These are phyloP conservation scores for sunflower (Helianthus annuus) DNA, from an alignment of 129 eudicot species.

Conservation along the genomic window HanXRQr2.0-SUNRISE NC_035442.2:117019625-117020124, in stretches of 20 bases:
- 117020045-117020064: constrained; percentile 39
- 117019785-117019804: constrained; percentile 43
- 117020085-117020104: constrained; percentile 49
- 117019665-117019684: constrained; percentile 36
- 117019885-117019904: constrained; percentile 31
- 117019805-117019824: constrained; percentile 43
- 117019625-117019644: constrained; percentile 48
- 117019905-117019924: constrained; percentile 36
- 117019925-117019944: constrained; percentile 39
- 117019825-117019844: constrained; percentile 46
- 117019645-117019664: constrained; percentile 41
- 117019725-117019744: constrained; percentile 40
- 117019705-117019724: constrained; percentile 34
- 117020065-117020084: constrained; percentile 43
- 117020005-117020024: constrained; percentile 36
- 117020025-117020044: constrained; percentile 43
- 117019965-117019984: constrained; percentile 41
- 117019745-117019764: constrained; percentile 32
- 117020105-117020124: constrained; percentile 33
- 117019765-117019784: constrained; percentile 42
- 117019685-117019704: constrained; percentile 43
- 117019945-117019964: constrained; percentile 47
- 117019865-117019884: constrained; percentile 19
- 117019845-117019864: constrained; percentile 24
- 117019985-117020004: constrained; percentile 37